Evolutionary conservation across 768 basidiomycete species (phyloP).

Genomic region (Tulasnella sp.): DNA sequence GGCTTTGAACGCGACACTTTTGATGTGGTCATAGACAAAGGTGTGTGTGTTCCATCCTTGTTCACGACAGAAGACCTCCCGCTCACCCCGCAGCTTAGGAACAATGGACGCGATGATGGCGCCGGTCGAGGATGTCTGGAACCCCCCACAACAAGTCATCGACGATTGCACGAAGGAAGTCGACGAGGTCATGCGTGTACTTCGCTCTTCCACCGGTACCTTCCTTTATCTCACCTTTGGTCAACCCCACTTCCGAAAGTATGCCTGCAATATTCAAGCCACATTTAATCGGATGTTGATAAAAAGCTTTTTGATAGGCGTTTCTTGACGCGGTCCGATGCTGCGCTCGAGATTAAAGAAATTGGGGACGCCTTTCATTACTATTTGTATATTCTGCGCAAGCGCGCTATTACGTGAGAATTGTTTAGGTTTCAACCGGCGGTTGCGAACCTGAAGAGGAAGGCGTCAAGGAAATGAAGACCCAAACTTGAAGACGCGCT

Average conservation of each 20-base stretch:
- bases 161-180: conserved; percentile 67
- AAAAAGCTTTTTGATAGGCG: conserved; percentile 27
- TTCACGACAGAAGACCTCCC: not conserved
- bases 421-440: not conserved
- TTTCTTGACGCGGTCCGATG: conserved; percentile 47
- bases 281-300: not conserved
- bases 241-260: conserved; percentile 70
- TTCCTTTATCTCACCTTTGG: conserved; percentile 83
- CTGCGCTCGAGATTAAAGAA: conserved; percentile 53
- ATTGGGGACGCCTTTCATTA: conserved; percentile 79
- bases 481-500: not conserved
- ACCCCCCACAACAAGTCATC: conserved; percentile 62
- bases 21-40: conserved; percentile 81
- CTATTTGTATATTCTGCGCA: conserved; percentile 60
- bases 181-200: conserved; percentile 64
- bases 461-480: not conserved
- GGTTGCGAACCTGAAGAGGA: not conserved
- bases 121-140: conserved; percentile 73
- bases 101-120: conserved; percentile 92
- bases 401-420: not conserved
- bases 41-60: conserved; percentile 24
- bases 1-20: conserved; percentile 50
- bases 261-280: not conserved
- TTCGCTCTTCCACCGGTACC: conserved; percentile 44
- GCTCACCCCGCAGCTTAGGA: conserved; percentile 28